A percentile compares a stretch with the other conserved stretches of the same genome.
These are phyloP conservation scores for Penicillium waksmanii DNA, from an alignment of 495 filamentous ascomycete species.

Conservation along the genomic window DNA sequence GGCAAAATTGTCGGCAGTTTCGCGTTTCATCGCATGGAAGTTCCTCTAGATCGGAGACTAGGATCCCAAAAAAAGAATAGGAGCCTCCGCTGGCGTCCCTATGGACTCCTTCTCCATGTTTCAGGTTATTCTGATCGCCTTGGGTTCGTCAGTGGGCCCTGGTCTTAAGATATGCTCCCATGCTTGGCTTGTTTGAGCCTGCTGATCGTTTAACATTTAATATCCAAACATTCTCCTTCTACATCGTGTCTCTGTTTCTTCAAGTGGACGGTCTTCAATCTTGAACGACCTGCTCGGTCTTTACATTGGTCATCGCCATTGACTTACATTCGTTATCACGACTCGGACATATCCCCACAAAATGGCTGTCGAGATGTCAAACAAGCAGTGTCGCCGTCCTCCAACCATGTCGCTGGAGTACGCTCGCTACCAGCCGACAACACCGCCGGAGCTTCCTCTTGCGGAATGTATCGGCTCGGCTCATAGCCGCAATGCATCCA, in stretches of 20 bases:
- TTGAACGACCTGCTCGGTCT: conserved; percentile 14
- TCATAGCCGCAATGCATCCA: conserved; percentile 51
- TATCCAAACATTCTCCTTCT: conserved; percentile 41
- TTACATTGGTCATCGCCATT: conserved; percentile 19
- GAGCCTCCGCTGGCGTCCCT: conserved; percentile 36
- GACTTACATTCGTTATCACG: conserved; percentile 21
- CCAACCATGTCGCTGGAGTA: conserved; percentile 51
- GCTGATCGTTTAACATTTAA: conserved; percentile 43
- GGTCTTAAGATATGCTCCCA: conserved; percentile 32
- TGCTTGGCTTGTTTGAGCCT: conserved; percentile 29
- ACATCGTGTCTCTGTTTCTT: conserved; percentile 23
- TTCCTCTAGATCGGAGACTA: conserved; percentile 31
- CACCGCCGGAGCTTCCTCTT: conserved; percentile 44
- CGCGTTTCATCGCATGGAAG: conserved; percentile 36
- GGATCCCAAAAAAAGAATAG: conserved; percentile 37
- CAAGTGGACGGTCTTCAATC: conserved; percentile 14
- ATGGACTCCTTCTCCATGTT: conserved; percentile 49
- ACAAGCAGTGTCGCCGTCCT: conserved; percentile 3
- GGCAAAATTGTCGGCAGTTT: conserved; percentile 37
- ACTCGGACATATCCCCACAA: background rate
- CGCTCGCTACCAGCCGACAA: conserved; percentile 50
- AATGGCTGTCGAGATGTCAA: conserved; percentile 2
- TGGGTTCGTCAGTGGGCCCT: conserved; percentile 29
- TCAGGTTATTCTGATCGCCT: conserved; percentile 42
- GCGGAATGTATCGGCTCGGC: conserved; percentile 35